Conservation (phyloP, 257 asterid genomes). For the Orobanche coerulescens region DNA sequence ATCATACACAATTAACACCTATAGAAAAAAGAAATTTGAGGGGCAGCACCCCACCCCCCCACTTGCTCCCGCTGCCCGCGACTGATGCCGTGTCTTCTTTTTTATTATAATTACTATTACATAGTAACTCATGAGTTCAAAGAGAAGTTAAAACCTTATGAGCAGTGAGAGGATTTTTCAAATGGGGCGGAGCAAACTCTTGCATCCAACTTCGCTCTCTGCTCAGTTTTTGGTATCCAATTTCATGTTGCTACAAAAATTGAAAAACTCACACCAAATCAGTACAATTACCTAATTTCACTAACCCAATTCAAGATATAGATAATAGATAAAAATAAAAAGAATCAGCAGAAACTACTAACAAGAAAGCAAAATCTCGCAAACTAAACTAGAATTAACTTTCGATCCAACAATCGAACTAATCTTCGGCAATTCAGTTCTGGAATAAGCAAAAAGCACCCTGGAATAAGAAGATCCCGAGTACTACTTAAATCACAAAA, state of each 20-base stretch:
- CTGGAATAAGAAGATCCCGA: background rate
- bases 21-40: no score
- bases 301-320: constrained; percentile 8
- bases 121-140: no score
- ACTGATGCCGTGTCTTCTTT: no score
- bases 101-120: no score
- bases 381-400: background rate
- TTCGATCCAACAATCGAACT: background rate
- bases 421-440: background rate
- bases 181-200: constrained; percentile 45
- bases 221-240: constrained; percentile 50
- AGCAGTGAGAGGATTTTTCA: constrained; percentile 40
- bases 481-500: background rate
- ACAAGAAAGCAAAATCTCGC: background rate
- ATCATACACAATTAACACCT: no score
- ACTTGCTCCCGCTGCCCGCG: no score
- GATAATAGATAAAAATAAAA: background rate
- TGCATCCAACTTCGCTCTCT: constrained; percentile 47
- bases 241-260: constrained; percentile 62
- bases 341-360: background rate
- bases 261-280: constrained; percentile 27
- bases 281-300: constrained; percentile 17
- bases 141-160: constrained; percentile 48
- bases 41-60: no score
- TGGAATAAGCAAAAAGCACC: background rate